Percentiles rank a stretch among this genome's conserved stretches.
Conservation (phyloP, 495 filamentous ascomycete genomes). For the Aspergillus ellipticus region DNA sequence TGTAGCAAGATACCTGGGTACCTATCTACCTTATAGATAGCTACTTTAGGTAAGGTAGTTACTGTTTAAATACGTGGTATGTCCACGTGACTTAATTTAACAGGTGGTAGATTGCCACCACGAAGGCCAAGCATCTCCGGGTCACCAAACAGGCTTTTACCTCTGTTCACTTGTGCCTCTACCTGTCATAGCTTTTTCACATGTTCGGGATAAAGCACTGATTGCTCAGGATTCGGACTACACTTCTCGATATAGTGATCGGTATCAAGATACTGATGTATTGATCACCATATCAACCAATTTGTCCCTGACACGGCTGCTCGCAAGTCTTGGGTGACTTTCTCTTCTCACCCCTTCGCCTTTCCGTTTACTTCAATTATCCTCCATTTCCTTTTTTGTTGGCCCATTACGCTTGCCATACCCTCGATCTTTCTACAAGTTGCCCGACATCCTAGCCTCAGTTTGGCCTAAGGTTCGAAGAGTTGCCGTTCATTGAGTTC, state of each 20-base stretch:
- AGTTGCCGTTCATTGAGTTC: neutral
- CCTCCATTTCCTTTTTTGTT: neutral
- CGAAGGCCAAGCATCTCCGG: neutral
- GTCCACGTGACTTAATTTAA: neutral
- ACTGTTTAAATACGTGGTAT: too few species aligned
- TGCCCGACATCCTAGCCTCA: neutral
- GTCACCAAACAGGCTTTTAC: neutral
- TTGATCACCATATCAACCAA: neutral
- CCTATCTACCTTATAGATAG: neutral
- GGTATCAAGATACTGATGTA: neutral
- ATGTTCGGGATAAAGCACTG: neutral
- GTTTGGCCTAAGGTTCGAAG: neutral
- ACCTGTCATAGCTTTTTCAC: neutral
- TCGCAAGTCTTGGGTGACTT: neutral
- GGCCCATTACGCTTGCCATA: neutral
- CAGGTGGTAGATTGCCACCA: neutral
- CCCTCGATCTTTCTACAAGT: neutral
- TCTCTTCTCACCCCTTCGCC: neutral
- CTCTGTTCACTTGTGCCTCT: neutral
- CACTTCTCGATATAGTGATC: neutral
- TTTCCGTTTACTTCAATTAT: neutral
- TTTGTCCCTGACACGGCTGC: neutral
- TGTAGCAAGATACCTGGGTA: too few species aligned
- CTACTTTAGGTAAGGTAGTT: too few species aligned
- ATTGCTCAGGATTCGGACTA: neutral